phyloP scores from a whole-genome alignment of 768 basidiomycete genomes.

The Hysterangium stoloniferum region DNA sequence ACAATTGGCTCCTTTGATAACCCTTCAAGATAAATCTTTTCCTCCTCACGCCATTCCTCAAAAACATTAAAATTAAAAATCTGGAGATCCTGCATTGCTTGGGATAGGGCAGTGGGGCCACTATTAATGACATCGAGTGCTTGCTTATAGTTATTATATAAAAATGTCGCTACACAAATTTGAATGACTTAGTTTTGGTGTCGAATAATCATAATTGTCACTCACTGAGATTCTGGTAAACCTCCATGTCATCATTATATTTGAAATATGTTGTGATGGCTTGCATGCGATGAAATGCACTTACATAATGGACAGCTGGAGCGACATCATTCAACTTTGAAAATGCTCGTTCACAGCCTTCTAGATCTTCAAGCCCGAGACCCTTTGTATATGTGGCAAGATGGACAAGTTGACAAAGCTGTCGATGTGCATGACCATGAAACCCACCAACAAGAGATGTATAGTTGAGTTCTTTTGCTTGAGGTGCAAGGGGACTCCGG shows the following conservation, averaged over 20 bases:
- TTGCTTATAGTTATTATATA: too few relatives aligned
- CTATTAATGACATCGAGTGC: too few relatives aligned
- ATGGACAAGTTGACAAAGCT: slow-evolving; percentile 19
- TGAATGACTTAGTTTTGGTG: too few relatives aligned
- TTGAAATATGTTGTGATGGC: slow-evolving; percentile 19
- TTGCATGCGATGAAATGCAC: slow-evolving; percentile 22
- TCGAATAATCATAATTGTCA: too few relatives aligned
- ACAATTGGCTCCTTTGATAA: not conserved
- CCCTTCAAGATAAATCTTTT: not conserved
- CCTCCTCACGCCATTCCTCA: not conserved
- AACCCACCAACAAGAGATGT: slow-evolving; percentile 18
- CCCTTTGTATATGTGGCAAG: slow-evolving; percentile 18
- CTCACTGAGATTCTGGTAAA: slow-evolving; percentile 19
- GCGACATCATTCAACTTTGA: slow-evolving; percentile 21
- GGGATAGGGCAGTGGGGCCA: not conserved
- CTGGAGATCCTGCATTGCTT: not conserved
- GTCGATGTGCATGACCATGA: slow-evolving; percentile 17
- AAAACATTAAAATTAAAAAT: not conserved
- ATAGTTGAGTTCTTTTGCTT: slow-evolving; percentile 1
- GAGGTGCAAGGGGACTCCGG: slow-evolving; percentile 6
- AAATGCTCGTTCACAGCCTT: slow-evolving; percentile 17
- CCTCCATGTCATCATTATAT: slow-evolving; percentile 17
- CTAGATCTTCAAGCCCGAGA: slow-evolving; percentile 17
- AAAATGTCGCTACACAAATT: too few relatives aligned
- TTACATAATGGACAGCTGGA: slow-evolving; percentile 15